phyloP scores from a whole-genome alignment of 2,329 filamentous ascomycete genomes.

The Pseudogymnoascus sp. region DNA sequence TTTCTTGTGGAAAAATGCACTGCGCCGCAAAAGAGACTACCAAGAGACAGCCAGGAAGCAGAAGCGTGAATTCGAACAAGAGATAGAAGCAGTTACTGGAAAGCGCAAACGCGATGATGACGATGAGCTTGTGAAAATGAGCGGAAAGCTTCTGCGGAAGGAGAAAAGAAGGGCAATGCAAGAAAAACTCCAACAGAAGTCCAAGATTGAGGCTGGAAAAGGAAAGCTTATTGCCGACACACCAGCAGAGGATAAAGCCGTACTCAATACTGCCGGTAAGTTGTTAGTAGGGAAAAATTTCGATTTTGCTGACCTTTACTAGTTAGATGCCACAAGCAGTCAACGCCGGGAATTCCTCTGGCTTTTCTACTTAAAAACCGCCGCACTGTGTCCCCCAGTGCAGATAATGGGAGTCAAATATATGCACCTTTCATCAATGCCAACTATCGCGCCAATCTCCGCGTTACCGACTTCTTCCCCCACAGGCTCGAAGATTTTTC shows the following conservation, averaged over 20 bases:
- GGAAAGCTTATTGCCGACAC: not conserved
- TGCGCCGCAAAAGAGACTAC: conserved; percentile 59
- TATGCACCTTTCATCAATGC: conserved; percentile 64
- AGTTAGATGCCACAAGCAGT: not conserved
- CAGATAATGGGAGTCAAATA: conserved; percentile 25
- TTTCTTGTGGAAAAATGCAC: conserved; percentile 45
- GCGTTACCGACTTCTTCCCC: conserved; percentile 78
- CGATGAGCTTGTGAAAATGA: conserved; percentile 14
- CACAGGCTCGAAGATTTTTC: conserved; percentile 63
- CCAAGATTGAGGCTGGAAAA: not conserved
- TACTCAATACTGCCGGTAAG: conserved; percentile 31
- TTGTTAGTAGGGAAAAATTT: not conserved
- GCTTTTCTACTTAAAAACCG: conserved; percentile 1
- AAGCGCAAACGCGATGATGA: conserved; percentile 21
- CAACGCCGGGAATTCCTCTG: conserved; percentile 29
- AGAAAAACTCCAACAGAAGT: conserved; percentile 13
- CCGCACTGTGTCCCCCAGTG: not conserved
- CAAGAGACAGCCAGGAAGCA: conserved; percentile 32
- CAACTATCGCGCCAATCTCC: conserved; percentile 60
- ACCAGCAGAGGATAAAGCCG: conserved; percentile 10
- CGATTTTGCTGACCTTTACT: not conserved
- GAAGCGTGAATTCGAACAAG: conserved; percentile 29
- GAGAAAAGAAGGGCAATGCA: conserved; percentile 22
- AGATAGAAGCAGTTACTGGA: conserved; percentile 29
- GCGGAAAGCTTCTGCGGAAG: conserved; percentile 22